Evolutionary conservation across 1,284 basidiomycete genomes (phyloP).

Genomic region (Pyrrhoderma lamaoense): DNA sequence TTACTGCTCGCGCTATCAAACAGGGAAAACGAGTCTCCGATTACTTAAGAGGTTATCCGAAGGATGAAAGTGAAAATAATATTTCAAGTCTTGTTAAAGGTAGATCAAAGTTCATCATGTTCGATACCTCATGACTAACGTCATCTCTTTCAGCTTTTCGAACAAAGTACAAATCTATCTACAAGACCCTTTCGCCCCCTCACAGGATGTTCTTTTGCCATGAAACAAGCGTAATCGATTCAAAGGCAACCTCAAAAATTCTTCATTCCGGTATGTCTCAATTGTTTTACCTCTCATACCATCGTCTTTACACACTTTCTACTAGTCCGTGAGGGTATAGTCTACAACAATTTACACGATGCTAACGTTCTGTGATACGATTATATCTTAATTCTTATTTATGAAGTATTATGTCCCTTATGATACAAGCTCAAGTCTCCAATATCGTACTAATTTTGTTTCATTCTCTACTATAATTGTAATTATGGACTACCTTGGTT

Average conservation of each 20-base stretch:
- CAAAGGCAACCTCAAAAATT: background rate
- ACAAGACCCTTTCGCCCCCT: slow-evolving; percentile 39
- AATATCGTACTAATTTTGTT: no score
- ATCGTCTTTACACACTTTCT: background rate
- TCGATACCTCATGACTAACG: background rate
- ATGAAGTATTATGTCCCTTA: no score
- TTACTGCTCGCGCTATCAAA: slow-evolving; percentile 63
- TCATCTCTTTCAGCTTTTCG: slow-evolving; percentile 53
- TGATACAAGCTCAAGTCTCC: no score
- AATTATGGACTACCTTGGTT: no score
- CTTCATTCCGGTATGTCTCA: background rate
- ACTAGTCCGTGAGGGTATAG: slow-evolving; percentile 3
- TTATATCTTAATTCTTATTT: no score
- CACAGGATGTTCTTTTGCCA: slow-evolving; percentile 16
- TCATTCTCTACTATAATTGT: no score
- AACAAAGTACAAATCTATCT: slow-evolving; percentile 61
- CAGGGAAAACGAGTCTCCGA: slow-evolving; percentile 28
- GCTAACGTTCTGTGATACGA: slow-evolving; percentile 1
- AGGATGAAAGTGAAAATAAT: slow-evolving; percentile 53
- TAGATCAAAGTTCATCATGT: slow-evolving; percentile 29
- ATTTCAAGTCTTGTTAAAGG: slow-evolving; percentile 66
- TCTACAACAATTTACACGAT: background rate
- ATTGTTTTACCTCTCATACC: background rate
- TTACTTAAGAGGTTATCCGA: background rate
- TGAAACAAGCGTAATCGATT: slow-evolving; percentile 16